Base-by-base conservation (phyloP, 2,329 filamentous ascomycete species). In the Colletotrichum horii region DNA sequence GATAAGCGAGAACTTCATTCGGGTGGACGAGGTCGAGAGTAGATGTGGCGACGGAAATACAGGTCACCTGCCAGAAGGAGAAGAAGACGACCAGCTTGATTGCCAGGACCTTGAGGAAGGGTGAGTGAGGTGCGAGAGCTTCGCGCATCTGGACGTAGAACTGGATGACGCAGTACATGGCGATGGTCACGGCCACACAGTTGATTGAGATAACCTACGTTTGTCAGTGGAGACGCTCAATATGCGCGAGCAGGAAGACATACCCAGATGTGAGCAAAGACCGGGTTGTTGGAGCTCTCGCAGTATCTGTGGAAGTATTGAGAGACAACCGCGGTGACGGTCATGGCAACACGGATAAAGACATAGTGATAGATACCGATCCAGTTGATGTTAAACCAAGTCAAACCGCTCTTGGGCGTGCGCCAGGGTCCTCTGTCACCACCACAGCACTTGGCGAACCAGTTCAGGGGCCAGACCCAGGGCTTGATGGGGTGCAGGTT, bases 41-140 rank as follows among this genome's bases (percentile, higher is more conserved):
- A 1, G 91, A 91, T 1, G 88, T 89, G 76, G 84, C 88, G 43
- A 90, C 79, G 7, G 87, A 89, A 76, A 90, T 89, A 77, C 87
- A 84, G 6, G 87, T 85, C 4, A 83, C 89, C 85, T 98, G 95
- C 95, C 95, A 98, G 84, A 97, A 97, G 43, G 93, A 96, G 79
- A 98, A 89, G 87, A 98, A 98, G 80, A 98, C 95, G 81, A 97
- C 95, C 32, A 97, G 89, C 84, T 98, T 98, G 85, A 98, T 97
- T 80, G 95, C 94, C 24, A 95, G 82, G 30, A 98, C 92, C 84
- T 98, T 98, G 78, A 96, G 84, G 78, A 96, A 94, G 0, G 95
- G 94, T 22, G 87, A 89, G 81, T 97, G 91, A 70, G 93, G 89
- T 9, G 89, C 88, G 30, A 98, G 88, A 74, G 94, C 91, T 1